Percentiles rank a stretch among this genome's conserved stretches.
phyloP scores from a whole-genome alignment of 441 rosid genomes.

The Corymbia citriodora region DNA sequence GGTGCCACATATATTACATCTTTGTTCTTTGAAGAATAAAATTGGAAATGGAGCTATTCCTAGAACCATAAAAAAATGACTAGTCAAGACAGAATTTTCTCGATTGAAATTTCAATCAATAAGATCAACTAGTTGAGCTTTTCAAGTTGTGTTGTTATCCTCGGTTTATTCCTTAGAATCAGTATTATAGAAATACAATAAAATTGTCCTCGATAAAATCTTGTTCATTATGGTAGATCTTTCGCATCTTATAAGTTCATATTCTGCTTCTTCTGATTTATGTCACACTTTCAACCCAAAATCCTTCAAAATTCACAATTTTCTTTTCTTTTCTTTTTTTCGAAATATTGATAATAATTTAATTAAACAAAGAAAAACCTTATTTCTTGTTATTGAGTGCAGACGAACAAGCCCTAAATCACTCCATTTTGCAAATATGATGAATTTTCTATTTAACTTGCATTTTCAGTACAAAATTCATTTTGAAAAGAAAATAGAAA shows the following conservation, averaged over 20 bases:
- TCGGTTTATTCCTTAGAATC: not conserved
- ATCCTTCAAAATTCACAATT: not conserved
- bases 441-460: not conserved
- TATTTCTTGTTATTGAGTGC: not conserved
- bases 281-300: not conserved
- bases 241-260: too few relatives aligned
- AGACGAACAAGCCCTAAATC: not conserved
- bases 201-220: not conserved
- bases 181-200: not conserved
- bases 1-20: not conserved
- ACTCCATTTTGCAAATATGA: not conserved
- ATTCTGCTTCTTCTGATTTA: too few relatives aligned
- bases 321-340: not conserved
- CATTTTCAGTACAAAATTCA: not conserved
- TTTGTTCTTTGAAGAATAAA: not conserved
- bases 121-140: not conserved
- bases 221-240: not conserved
- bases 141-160: not conserved
- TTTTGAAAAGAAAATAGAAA: not conserved
- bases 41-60: not conserved
- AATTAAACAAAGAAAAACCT: not conserved
- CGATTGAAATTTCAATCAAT: not conserved
- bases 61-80: not conserved
- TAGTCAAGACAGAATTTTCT: not conserved
- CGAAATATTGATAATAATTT: too few relatives aligned